Base-by-base conservation (phyloP, 306 rosid genomes). In the Sphenostylis stenocarpa region DNA sequence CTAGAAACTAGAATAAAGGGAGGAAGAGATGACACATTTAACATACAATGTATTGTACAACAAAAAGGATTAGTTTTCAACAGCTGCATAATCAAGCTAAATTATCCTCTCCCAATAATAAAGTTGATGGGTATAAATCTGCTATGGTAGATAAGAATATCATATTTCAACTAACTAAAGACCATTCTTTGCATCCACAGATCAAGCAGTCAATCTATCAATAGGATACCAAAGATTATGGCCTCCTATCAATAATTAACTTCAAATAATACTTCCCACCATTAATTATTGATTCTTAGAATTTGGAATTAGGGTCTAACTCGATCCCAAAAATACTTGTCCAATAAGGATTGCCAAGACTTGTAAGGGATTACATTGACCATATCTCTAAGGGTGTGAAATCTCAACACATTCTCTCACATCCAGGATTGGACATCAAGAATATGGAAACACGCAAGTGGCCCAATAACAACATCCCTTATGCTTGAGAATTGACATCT, bases 1-100 rank as follows among this genome's bases (percentile, higher is more conserved):
- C 67, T 36, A 73, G 60, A 81, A 67, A 74, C 36, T 34, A 73
- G 51, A 81, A 67, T 81, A 36, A 28, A 65, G 72, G 60, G 41
- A 43, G 70, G 43, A 70, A 71, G 33, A 73, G 39, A 67, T 56
- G 74, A 56, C 68, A 74, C 31, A 9, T 26, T 41, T 29, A 39
- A 47, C 65, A n/a, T n/a, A 33, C 41, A 64, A 47, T 33, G 80
- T 47, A 73, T 53, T 33, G n/a, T n/a, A 73, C 70, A 72, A 62
- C 10, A 73, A 66, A 80, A 66, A 73, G 3, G 34, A 49, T 45
- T 45, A 57, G 28, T 31, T 55, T 68, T 67, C 67, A 68, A 36
- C 55, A 58, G 81, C 58, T 58, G 36, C 74, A 81, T 41, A 63
- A 63, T 63, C 63, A 76, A 60, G 67, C 73, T 28, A 10, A 69